Evolutionary conservation across 2,329 filamentous ascomycete genomes (phyloP).

Genomic region (Fusarium pseudoanthophilum): DNA sequence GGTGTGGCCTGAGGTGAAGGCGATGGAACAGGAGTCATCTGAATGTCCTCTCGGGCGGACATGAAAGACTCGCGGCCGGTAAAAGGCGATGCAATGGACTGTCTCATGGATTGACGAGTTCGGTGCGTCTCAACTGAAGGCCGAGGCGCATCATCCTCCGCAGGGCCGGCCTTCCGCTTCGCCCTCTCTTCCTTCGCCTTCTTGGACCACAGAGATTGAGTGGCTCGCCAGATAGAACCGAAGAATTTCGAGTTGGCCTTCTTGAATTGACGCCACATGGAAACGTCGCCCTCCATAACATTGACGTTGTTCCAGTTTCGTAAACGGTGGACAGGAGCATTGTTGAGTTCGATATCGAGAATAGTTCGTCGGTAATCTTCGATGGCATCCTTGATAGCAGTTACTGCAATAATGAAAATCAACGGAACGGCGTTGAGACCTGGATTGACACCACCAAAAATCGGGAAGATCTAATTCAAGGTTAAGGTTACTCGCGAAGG

Average conservation of each 20-base stretch:
- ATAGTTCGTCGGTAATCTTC: conserved; percentile 94
- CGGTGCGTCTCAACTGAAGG: conserved; percentile 62
- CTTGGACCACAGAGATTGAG: conserved; percentile 61
- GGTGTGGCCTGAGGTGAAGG: conserved; percentile 65
- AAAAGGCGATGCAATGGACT: conserved; percentile 62
- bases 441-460: conserved; percentile 92
- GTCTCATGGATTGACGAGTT: conserved; percentile 49
- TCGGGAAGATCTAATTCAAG: conserved; percentile 82
- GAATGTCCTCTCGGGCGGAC: conserved; percentile 77
- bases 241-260: conserved; percentile 79
- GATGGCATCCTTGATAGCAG: conserved; percentile 91
- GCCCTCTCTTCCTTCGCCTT: conserved; percentile 61
- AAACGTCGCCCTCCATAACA: conserved; percentile 85
- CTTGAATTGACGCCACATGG: conserved; percentile 87
- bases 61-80: conserved; percentile 62
- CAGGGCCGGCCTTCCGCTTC: conserved; percentile 55
- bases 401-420: conserved; percentile 90
- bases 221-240: conserved; percentile 62
- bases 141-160: conserved; percentile 64
- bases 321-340: conserved; percentile 91
- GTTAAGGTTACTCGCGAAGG: conserved; percentile 31
- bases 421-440: conserved; percentile 90
- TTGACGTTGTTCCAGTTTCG: conserved; percentile 94
- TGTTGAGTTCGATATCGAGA: conserved; percentile 94
- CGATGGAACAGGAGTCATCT: conserved; percentile 95